These are phyloP conservation scores for Iris pallida DNA, from an alignment of 116 monocot species.

Conservation along the genomic window DNA sequence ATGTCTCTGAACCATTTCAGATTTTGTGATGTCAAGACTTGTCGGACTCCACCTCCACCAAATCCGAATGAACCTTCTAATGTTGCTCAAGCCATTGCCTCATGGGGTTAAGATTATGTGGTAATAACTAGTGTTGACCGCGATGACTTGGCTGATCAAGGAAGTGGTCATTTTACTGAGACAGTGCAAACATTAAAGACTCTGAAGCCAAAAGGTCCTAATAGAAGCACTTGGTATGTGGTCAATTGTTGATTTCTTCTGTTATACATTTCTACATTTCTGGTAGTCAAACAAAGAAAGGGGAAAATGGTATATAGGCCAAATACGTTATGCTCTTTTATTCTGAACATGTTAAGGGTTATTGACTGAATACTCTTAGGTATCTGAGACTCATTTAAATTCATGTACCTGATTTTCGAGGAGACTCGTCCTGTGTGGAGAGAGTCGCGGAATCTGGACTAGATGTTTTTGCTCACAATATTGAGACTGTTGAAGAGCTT, in stretches of 20 bases:
- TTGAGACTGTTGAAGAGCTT: slow-evolving; percentile 93
- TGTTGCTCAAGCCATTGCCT: slow-evolving; percentile 89
- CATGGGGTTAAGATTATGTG: slow-evolving; percentile 91
- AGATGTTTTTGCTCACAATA: slow-evolving; percentile 93
- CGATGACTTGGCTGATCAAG: slow-evolving; percentile 91
- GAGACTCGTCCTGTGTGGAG: slow-evolving; percentile 64
- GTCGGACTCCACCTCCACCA: slow-evolving; percentile 51
- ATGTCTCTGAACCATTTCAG: background rate
- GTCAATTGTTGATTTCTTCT: background rate
- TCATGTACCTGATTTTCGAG: slow-evolving; percentile 82
- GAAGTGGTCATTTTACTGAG: slow-evolving; percentile 85
- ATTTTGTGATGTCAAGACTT: slow-evolving; percentile 15
- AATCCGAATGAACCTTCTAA: slow-evolving; percentile 87
- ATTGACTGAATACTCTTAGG: background rate
- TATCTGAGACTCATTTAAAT: background rate
- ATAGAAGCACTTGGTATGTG: slow-evolving; percentile 85
- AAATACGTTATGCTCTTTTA: background rate
- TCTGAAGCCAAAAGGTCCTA: slow-evolving; percentile 72
- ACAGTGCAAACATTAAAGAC: slow-evolving; percentile 71
- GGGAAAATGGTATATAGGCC: background rate
- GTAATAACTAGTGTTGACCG: slow-evolving; percentile 95
- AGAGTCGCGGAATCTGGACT: slow-evolving; percentile 73
- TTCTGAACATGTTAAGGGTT: background rate
- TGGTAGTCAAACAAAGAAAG: background rate
- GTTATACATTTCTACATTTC: background rate